Conservation (phyloP, 2,329 filamentous ascomycete species). For the Graphilbum fragrans region DNA sequence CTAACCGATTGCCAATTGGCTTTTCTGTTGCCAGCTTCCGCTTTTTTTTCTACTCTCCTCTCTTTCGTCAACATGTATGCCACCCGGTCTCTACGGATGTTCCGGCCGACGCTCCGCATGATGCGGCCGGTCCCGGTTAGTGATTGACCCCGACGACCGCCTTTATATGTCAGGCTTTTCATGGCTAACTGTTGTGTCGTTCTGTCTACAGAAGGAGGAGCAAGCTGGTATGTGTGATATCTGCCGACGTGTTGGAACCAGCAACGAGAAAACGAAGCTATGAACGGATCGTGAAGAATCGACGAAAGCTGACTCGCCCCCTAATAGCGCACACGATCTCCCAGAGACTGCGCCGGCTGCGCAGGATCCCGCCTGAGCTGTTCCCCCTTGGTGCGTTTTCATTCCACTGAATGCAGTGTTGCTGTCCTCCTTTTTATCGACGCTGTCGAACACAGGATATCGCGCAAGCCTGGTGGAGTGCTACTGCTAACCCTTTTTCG, state of each 20-base stretch:
- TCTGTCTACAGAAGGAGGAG: slow-evolving; percentile 45
- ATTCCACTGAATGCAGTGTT: slow-evolving; percentile 2
- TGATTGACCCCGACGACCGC: slow-evolving; percentile 12
- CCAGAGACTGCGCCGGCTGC: slow-evolving; percentile 81
- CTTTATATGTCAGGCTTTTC: no score
- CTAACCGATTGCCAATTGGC: no score
- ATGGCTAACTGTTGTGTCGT: background rate
- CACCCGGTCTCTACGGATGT: slow-evolving; percentile 54
- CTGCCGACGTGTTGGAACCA: background rate
- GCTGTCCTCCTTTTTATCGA: background rate
- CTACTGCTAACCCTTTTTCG: background rate
- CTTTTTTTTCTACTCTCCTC: background rate
- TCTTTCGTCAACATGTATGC: slow-evolving; percentile 43
- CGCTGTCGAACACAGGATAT: background rate
- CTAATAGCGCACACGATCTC: slow-evolving; percentile 83
- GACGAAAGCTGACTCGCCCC: no score
- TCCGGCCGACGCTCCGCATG: slow-evolving; percentile 53
- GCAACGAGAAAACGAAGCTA: no score
- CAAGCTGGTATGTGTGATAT: slow-evolving; percentile 46
- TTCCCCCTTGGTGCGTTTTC: slow-evolving; percentile 71
- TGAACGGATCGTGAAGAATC: no score
- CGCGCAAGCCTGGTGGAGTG: no score
- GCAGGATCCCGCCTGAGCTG: slow-evolving; percentile 86
- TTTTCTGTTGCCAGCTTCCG: background rate
- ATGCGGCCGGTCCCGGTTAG: slow-evolving; percentile 64